These are phyloP conservation scores for Starmerella vaccinii DNA, from an alignment of 805 yeast genomes.

Conservation along the genomic window DNA sequence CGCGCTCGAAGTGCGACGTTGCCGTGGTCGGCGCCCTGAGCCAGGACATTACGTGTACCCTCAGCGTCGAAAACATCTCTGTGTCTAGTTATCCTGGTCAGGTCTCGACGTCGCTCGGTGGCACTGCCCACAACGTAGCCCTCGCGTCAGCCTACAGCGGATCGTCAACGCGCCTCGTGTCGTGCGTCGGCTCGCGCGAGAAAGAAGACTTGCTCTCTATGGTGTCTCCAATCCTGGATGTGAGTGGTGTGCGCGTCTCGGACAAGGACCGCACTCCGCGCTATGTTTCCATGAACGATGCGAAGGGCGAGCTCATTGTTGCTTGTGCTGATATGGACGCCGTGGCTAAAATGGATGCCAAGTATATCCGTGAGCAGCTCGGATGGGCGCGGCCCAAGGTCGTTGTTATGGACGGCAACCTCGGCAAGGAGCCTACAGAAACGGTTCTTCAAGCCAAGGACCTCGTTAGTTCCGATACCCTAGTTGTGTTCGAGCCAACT, in stretches of 20 bases:
- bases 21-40: constrained; percentile 68
- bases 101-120: constrained; percentile 54
- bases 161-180: constrained; percentile 19
- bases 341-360: constrained; percentile 40
- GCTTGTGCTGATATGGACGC: constrained; percentile 84
- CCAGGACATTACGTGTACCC: constrained; percentile 53
- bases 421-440: constrained; percentile 38
- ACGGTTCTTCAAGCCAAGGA: constrained; percentile 28
- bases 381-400: constrained; percentile 36
- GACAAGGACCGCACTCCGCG: constrained; percentile 46
- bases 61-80: constrained; percentile 30
- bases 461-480: constrained; percentile 15
- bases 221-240: constrained; percentile 26
- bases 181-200: constrained; percentile 26
- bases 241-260: constrained; percentile 35
- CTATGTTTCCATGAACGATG: constrained; percentile 58
- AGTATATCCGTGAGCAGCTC: constrained; percentile 38
- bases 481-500: constrained; percentile 61
- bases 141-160: constrained; percentile 43
- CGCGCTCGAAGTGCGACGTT: constrained; percentile 21
- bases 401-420: constrained; percentile 60
- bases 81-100: constrained; percentile 64
- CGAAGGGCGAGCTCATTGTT: constrained; percentile 51
- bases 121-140: constrained; percentile 74
- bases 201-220: constrained; percentile 19